phyloP scores from a whole-genome alignment of 345 rosid species.

The Eucalyptus leucophloia region DNA sequence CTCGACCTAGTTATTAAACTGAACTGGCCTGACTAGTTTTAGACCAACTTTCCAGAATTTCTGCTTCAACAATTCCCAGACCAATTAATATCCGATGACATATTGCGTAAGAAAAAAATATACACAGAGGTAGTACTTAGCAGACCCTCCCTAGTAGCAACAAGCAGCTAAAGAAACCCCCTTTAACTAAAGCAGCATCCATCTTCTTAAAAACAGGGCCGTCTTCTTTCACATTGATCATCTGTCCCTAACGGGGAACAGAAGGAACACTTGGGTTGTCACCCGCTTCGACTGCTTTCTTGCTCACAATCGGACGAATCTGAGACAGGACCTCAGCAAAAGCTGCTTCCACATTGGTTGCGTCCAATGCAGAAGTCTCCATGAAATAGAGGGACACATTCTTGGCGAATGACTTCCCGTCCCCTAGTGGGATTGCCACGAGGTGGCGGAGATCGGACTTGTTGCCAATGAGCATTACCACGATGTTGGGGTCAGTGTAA shows the following conservation, averaged over 20 bases:
- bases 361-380: conserved; percentile 44
- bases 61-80: too few species aligned
- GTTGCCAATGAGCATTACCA: conserved; percentile 44
- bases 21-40: neutral
- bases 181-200: conserved; percentile 24
- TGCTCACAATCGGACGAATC: conserved; percentile 33
- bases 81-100: neutral
- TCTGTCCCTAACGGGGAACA: conserved; percentile 19
- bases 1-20: neutral
- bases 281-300: conserved; percentile 35
- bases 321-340: conserved; percentile 35
- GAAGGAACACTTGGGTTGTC: conserved; percentile 10
- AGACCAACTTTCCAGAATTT: too few species aligned
- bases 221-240: conserved; percentile 30
- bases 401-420: conserved; percentile 30
- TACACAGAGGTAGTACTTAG: neutral
- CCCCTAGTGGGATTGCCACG: conserved; percentile 30
- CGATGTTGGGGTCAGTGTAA: conserved; percentile 40
- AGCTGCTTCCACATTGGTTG: conserved; percentile 38
- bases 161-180: neutral
- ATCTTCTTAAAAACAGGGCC: conserved; percentile 4
- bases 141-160: neutral
- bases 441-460: conserved; percentile 41
- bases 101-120: neutral
- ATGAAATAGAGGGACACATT: conserved; percentile 30